Base-by-base conservation (phyloP, 495 filamentous ascomycete species). In the Chaetomium cochliodes region DNA sequence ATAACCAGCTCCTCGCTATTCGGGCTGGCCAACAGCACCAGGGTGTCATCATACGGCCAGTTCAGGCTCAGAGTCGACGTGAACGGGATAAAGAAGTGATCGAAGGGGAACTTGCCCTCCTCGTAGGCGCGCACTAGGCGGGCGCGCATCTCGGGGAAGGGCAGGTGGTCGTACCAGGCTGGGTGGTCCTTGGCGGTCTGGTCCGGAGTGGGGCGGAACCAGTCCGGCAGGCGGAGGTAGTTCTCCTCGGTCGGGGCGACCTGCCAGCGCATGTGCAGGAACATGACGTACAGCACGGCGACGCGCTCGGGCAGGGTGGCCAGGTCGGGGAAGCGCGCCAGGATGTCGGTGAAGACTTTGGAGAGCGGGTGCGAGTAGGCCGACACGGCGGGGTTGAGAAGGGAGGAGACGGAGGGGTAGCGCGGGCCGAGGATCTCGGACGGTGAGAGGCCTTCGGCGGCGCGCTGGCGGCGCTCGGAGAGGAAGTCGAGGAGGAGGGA, bases 251-350 rank as follows among this genome's bases (percentile, higher is more conserved):
- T 91, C 0, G 90, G 90, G 12, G 78, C 80, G 25, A 96, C 86
- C 69, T 88, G 86, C 90, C 90, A 96, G 3, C 91, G 86, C 88
- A 92, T 91, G 57, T 91, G 70, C 11, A 92, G 82, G 73, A 93
- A 93, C 90, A 92, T 93, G 70, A 84, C 75, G 68, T 89, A 91
- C n/a, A 93, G 79, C 7, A 92, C 83, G 20, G 86, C 90, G 4
- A 92, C 84, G 67, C 90, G 87, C 72, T 93, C 91, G 5, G 92
- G 91, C 0, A 93, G 80, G 3, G 76, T 76, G 15, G 76, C 77
- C 9, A 96, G 82, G 64, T 87, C 85, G 0, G 91, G 90, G 66
- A 93, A 92, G 25, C 85, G 87, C 46, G 84, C 77, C 0, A 93
- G 78, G 64, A 94, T 90, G 72, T 93, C 91, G 26, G 88, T 92